Evolutionary conservation across 2,329 filamentous ascomycete genomes (phyloP).

Genomic region (Didymella arachidicola): DNA sequence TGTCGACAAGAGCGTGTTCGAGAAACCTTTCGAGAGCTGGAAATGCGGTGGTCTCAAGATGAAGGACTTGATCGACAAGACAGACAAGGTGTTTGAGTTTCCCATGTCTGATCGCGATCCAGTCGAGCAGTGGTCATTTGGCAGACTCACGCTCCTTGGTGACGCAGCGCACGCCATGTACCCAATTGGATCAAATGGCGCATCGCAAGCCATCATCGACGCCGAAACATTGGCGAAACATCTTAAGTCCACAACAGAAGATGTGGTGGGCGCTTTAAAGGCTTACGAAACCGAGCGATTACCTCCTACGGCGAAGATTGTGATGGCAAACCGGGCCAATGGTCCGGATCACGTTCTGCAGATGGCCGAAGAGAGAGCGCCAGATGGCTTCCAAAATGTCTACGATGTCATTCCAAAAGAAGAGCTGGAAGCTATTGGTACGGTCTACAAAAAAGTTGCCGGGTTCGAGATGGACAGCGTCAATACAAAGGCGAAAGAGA

Average conservation of each 20-base stretch:
- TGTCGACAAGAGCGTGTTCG: conserved; percentile 54
- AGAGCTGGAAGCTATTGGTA: conserved; percentile 52
- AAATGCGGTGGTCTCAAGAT: conserved; percentile 55
- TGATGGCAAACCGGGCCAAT: conserved; percentile 57
- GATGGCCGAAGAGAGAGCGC: conserved; percentile 55
- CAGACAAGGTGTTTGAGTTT: conserved; percentile 56
- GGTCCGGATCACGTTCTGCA: conserved; percentile 58
- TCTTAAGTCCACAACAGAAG: conserved; percentile 35
- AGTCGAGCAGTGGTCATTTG: conserved; percentile 51
- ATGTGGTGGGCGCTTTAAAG: conserved; percentile 47
- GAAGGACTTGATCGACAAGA: conserved; percentile 53
- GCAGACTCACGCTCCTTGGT: conserved; percentile 49
- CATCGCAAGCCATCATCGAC: conserved; percentile 56
- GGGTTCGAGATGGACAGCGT: conserved; percentile 58
- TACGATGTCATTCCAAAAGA: conserved; percentile 53
- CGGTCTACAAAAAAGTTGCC: conserved; percentile 52
- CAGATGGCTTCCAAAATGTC: conserved; percentile 50
- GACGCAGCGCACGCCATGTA: conserved; percentile 56
- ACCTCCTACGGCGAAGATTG: conserved; percentile 56
- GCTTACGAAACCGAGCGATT: conserved; percentile 52
- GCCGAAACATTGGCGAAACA: conserved; percentile 51
- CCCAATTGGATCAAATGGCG: conserved; percentile 56
- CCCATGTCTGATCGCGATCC: conserved; percentile 58
- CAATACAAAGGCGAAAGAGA: conserved; percentile 52
- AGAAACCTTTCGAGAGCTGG: conserved; percentile 53